These are phyloP conservation scores for Diplodia seriata DNA, from an alignment of 2,329 filamentous ascomycete genomes.

Conservation along the genomic window DNA sequence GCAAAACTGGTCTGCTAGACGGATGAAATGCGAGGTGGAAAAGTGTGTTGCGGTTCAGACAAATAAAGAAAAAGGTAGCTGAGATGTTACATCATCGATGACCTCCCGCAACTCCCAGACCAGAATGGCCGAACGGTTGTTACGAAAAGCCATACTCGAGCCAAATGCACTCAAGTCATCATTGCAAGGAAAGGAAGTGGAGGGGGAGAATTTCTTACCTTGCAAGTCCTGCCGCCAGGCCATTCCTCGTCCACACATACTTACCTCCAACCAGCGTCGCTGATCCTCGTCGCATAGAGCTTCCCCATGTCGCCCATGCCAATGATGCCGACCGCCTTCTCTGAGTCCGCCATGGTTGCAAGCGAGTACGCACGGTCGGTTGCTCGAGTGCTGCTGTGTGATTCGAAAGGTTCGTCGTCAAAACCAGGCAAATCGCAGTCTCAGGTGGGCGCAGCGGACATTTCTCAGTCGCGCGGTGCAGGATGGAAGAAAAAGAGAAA, in stretches of 20 bases:
- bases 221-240: conserved; percentile 32
- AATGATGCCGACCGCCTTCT: conserved; percentile 77
- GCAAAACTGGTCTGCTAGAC: conserved; percentile 1
- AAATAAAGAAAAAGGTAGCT: conserved; percentile 89
- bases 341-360: conserved; percentile 56
- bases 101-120: conserved; percentile 63
- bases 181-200: conserved; percentile 57
- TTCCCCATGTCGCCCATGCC: conserved; percentile 99
- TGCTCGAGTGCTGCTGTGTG: conserved; percentile 1
- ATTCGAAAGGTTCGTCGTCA: conserved; percentile 11
- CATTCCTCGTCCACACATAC: conserved; percentile 42
- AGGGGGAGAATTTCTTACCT: conserved; percentile 45
- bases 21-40: background rate
- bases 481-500: conserved; percentile 23
- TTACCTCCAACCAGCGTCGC: conserved; percentile 97
- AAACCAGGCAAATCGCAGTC: conserved; percentile 14
- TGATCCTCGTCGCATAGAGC: conserved; percentile 92
- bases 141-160: conserved; percentile 86
- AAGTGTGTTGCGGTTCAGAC: conserved; percentile 71
- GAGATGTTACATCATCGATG: conserved; percentile 99
- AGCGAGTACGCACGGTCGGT: background rate
- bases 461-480: conserved; percentile 20
- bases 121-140: conserved; percentile 75
- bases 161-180: conserved; percentile 99
- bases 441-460: conserved; percentile 29